Evolutionary conservation across 2,329 filamentous ascomycete genomes (phyloP), one percentile per base, ranked within the genome.

Genomic region (Fusarium falciforme): DNA sequence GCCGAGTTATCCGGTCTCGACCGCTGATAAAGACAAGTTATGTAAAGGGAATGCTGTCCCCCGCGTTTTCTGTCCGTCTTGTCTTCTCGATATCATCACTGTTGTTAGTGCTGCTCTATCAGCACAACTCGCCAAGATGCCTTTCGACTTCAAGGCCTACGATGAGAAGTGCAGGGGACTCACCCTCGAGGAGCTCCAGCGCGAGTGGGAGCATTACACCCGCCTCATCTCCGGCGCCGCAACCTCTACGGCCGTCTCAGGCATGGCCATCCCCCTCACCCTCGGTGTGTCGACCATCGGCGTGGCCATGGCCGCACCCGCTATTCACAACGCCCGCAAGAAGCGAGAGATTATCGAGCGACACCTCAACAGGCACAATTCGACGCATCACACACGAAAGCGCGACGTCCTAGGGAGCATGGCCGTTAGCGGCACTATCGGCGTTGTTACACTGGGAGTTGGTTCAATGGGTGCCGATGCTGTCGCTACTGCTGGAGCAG

Each of bases 131-230:
- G 16, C 29, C 29, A 72, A 64, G 9, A 84, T 84, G 83, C 83
- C 82, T 6, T 84, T 84, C 70, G 82, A 84, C 70, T 84, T 84
- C 60, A 79, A 80, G n/a, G 77, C 76, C 4, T 85, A 84, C 70
- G 80, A 84, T 52, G 74, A 77, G 12, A 84, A 84, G 67, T 85
- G 83, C 75, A 76, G 78, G 36, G 79, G 70, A 16, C 76, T 85
- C 29, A 80, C 79, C 2, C 75, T 80, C 4, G 81, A 84, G 35
- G 80, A 83, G 35, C 80, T 85, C 14, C 83, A 84, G 52, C 76
- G 79, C 20, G 83, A 84, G 71, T 85, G 84, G 83, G 79, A 85
- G 64, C 84, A 85, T 71, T 85, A 85, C 54, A 84, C 83, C 6
- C 81, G 84, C 17, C 80, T 84, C 4, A 80, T 85, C 9, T 79